Evolutionary conservation across 352 stramenopile species (phyloP).

Genomic region (Phytophthora litchii): DNA sequence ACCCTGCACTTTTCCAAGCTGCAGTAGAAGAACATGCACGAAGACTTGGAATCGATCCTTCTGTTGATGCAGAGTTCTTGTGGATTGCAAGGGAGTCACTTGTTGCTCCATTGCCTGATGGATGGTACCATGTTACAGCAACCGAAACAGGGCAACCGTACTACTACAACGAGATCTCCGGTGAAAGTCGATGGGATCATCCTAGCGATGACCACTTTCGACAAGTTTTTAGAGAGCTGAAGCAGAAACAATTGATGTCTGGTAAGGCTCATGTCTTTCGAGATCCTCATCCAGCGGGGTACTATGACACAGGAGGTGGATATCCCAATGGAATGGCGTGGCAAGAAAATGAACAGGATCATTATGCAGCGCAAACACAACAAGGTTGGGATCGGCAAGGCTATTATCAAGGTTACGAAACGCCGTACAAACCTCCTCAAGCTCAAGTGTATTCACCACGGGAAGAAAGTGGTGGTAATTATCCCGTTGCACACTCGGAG

Average conservation of each 20-base stretch:
- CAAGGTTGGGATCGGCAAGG: conserved; percentile 25
- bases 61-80: conserved; percentile 55
- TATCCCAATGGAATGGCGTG: conserved; percentile 32
- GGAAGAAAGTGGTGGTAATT: conserved; percentile 21
- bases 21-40: conserved; percentile 75
- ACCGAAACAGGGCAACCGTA: conserved; percentile 67
- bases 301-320: conserved; percentile 34
- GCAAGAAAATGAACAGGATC: conserved; percentile 31
- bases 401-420: conserved; percentile 35
- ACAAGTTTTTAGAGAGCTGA: conserved; percentile 52
- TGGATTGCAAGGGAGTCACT: conserved; percentile 83
- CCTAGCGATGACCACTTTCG: conserved; percentile 77
- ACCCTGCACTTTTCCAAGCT: conserved; percentile 76
- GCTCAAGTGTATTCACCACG: conserved; percentile 26
- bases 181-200: conserved; percentile 86
- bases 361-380: conserved; percentile 26
- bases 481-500: conserved; percentile 18
- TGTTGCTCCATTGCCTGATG: conserved; percentile 67
- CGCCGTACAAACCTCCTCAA: conserved; percentile 24
- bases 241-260: conserved; percentile 38
- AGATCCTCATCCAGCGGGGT: conserved; percentile 27
- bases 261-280: conserved; percentile 30
- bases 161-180: conserved; percentile 81
- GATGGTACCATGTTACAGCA: conserved; percentile 72
- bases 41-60: conserved; percentile 72